Evolutionary conservation across 805 yeast species (phyloP), one percentile per base, ranked within the genome.

Genomic region (Metschnikowia cerradonensis): DNA sequence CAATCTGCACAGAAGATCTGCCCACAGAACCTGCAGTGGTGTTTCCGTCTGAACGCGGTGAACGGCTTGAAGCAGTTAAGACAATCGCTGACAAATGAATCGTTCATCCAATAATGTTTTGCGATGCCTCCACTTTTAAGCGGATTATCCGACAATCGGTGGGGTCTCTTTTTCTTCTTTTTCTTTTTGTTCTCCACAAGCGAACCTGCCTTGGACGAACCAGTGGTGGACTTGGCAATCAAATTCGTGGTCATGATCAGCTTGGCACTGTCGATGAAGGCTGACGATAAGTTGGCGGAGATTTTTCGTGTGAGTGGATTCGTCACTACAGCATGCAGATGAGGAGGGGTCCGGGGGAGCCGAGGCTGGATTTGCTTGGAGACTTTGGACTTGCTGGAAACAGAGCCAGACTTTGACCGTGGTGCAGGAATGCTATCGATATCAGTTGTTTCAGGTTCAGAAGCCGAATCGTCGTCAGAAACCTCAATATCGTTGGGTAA

Each of bases 21-120:
- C 2, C 99, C 99, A 68, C 99, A 92, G 34, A 92, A 83, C 48
- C 99, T 73, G 63, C 99, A 92, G 67, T 92, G 99, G 64, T 92
- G 99, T 57, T 88, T 87, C 58, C 99, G 75, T 64, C 97, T 73
- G 68, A 90, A 91, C 0, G 97, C 86, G 0, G 87, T 81, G 63
- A 92, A 92, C 3, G 82, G 80, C 49, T 83, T 78, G 50, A 86
- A 88, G 66, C 98, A 92, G 14, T 85, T 77, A 51, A 90, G 82
- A 62, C 99, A 92, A 54, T 90, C 94, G 7, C 84, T 80, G 0
- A 96, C 96, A 52, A 90, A 88, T 39, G 92, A 88, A 70, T 92
- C 97, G 60, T 91, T 90, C 89, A 92, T 85, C 99, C 99, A 92
- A 65, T 90, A 92, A 62, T 90, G 92, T 52, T 80, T 79, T 2